phyloP scores from a whole-genome alignment of 768 basidiomycete species.

The Suillus americanus region DNA sequence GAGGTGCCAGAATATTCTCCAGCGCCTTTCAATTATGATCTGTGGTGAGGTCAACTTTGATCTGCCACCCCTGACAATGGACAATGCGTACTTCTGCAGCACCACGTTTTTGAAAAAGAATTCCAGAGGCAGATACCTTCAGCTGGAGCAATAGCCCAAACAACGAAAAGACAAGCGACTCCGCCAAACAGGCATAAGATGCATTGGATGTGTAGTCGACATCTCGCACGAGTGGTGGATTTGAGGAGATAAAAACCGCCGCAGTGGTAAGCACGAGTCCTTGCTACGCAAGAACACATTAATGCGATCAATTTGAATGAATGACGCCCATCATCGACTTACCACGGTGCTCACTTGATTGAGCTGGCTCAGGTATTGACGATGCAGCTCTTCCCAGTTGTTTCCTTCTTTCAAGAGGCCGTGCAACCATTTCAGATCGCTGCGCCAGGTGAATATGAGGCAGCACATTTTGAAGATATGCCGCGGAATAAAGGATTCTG shows the following conservation, averaged over 20 bases:
- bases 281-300: neutral
- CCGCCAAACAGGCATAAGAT: neutral
- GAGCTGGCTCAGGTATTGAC: neutral
- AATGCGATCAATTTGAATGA: neutral
- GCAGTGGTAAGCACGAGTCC: neutral
- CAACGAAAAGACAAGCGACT: neutral
- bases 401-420: neutral
- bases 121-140: neutral
- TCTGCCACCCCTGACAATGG: neutral
- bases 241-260: neutral
- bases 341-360: neutral
- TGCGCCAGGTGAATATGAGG: neutral
- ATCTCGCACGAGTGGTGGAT: neutral
- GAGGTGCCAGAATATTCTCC: neutral
- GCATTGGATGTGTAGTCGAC: neutral
- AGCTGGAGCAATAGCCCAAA: neutral
- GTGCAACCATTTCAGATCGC: neutral
- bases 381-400: neutral
- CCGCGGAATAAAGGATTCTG: neutral
- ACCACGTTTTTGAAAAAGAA: neutral
- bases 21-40: neutral
- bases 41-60: neutral
- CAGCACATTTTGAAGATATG: neutral
- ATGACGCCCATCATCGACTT: neutral
- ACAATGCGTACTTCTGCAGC: neutral